These are phyloP conservation scores for Malbranchea cinnamomea DNA, from an alignment of 2,329 filamentous ascomycete species.

Conservation along the genomic window DNA sequence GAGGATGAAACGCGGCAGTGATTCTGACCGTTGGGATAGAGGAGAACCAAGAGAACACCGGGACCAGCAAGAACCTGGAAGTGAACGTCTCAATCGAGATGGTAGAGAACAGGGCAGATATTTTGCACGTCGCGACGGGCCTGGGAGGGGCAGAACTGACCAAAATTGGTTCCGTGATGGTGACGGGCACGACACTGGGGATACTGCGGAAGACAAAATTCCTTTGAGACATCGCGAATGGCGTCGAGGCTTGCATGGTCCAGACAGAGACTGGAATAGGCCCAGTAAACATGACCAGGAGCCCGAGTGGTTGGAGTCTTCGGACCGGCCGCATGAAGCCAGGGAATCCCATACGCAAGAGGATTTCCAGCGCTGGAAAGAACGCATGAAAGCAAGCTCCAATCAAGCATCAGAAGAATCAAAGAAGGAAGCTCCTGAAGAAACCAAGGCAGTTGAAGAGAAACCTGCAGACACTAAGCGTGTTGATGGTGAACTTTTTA, in stretches of 20 bases:
- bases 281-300: slow-evolving; percentile 53
- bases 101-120: slow-evolving; percentile 40
- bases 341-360: slow-evolving; percentile 64
- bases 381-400: slow-evolving; percentile 62
- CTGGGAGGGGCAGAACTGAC: slow-evolving; percentile 50
- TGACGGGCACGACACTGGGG: slow-evolving; percentile 21
- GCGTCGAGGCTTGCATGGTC: slow-evolving; percentile 32
- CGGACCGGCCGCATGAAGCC: slow-evolving; percentile 50
- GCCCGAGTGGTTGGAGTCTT: slow-evolving; percentile 79
- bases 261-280: slow-evolving; percentile 40
- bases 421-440: slow-evolving; percentile 25
- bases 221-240: slow-evolving; percentile 51
- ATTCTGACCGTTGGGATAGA: slow-evolving; percentile 28
- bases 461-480: slow-evolving; percentile 23
- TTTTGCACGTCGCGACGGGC: slow-evolving; percentile 47
- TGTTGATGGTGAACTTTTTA: slow-evolving; percentile 36
- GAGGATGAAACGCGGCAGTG: slow-evolving; percentile 27
- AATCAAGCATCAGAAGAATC: slow-evolving; percentile 21
- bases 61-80: slow-evolving; percentile 38
- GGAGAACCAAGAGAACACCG: slow-evolving; percentile 35
- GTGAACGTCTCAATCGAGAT: slow-evolving; percentile 36
- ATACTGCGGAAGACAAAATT: slow-evolving; percentile 28
- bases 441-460: slow-evolving; percentile 22
- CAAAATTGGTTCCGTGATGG: slow-evolving; percentile 61
- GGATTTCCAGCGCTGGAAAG: slow-evolving; percentile 91